These are phyloP conservation scores for Phytomonas francai DNA, from an alignment of 208 protist genomes.

Conservation along the genomic window DNA sequence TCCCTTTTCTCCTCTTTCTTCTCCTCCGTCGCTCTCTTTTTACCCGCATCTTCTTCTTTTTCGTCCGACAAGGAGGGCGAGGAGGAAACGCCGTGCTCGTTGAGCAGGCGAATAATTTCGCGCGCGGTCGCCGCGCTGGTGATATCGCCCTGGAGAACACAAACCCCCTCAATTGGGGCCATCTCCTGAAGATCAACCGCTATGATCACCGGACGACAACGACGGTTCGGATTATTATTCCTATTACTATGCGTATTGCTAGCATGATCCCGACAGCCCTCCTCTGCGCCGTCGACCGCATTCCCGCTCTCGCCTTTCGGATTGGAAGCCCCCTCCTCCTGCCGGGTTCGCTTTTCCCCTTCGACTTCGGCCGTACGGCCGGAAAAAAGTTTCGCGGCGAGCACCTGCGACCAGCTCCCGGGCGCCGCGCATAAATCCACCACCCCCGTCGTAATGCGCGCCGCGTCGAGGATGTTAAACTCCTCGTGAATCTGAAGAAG, in stretches of 20 bases:
- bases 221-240: neutral
- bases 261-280: neutral
- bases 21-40: conserved; percentile 23
- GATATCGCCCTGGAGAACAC: conserved; percentile 85
- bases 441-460: conserved; percentile 80
- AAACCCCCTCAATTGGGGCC: conserved; percentile 97
- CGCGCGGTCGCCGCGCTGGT: conserved; percentile 74
- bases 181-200: conserved; percentile 99
- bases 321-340: neutral
- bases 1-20: neutral
- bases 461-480: conserved; percentile 91
- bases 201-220: conserved; percentile 32
- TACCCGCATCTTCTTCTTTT: conserved; percentile 1
- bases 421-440: conserved; percentile 99
- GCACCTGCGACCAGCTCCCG: conserved; percentile 93
- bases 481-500: conserved; percentile 98
- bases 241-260: neutral
- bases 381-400: conserved; percentile 24
- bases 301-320: neutral
- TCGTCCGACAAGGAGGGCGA: neutral
- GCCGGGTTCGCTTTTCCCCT: neutral
- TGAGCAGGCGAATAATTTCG: conserved; percentile 90
- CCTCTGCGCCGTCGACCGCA: neutral
- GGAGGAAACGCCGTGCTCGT: conserved; percentile 21
- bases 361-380: neutral